Evolutionary conservation across 306 rosid species (phyloP).

Genomic region (Quercus aquifolioides): DNA sequence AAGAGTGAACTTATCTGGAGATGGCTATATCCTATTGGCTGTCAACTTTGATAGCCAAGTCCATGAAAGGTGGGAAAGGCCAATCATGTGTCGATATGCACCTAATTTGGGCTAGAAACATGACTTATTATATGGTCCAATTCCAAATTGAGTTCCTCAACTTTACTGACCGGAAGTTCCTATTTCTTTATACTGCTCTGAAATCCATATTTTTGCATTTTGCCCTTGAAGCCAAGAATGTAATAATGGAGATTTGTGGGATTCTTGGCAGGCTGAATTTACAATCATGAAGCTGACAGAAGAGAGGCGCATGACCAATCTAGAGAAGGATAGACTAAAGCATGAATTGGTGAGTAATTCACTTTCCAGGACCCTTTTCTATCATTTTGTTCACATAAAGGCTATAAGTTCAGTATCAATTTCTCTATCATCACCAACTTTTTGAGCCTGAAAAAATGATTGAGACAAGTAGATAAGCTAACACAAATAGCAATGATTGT

Average conservation of each 20-base stretch:
- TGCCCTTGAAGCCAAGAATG: constrained; percentile 3
- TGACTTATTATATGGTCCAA: constrained; percentile 13
- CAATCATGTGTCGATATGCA: background rate
- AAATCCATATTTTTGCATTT: background rate
- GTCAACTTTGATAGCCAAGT: background rate
- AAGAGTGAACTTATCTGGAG: background rate
- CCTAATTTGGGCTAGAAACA: constrained; percentile 3
- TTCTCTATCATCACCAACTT: background rate
- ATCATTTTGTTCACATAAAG: background rate
- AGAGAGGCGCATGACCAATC: constrained; percentile 44
- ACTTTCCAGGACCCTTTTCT: background rate
- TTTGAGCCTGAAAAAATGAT: background rate
- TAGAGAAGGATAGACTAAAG: constrained; percentile 59
- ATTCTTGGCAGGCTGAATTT: constrained; percentile 64
- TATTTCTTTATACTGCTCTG: background rate
- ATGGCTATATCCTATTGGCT: background rate
- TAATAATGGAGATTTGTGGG: constrained; percentile 18
- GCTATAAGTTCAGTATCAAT: background rate
- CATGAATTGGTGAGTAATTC: constrained; percentile 59
- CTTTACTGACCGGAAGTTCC: background rate
- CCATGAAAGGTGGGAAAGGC: background rate
- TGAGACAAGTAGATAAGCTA: background rate
- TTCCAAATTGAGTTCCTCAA: constrained; percentile 14
- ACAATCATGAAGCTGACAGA: constrained; percentile 55
- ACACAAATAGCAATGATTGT: constrained; percentile 1